Base-by-base conservation (phyloP, 2,329 filamentous ascomycete species). In the Hypoxylon sp. region DNA sequence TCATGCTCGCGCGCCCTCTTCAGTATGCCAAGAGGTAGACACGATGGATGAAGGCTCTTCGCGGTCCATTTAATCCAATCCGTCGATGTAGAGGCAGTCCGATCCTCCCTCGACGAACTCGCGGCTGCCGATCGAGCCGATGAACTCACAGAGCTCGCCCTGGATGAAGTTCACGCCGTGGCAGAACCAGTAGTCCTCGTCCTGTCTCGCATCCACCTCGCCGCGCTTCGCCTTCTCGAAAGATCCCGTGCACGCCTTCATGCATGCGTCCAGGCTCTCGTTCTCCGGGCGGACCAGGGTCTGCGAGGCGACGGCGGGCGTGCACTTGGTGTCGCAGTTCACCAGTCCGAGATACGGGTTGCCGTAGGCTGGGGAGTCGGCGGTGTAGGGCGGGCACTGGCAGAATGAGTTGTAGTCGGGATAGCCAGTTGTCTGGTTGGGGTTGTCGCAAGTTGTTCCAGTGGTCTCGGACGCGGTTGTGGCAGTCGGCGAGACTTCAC, bases 121-220 rank as follows among this genome's bases (percentile, higher is more conserved):
- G 41, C 13, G 51, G 25, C 44, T 26, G 5, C 62, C 63, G 7
- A 62, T n/a, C 11, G 43, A 26, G 11, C 61, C 62, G 32, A 65
- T 51, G 16, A 64, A 65, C 41, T 64, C 61, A 55, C 63, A 65
- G 5, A 61, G 56, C 44, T 65, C 37, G 23, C 62, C 62, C 25
- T 62, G 17, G 6, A 54, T 26, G 46, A 63, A 64, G 48, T 65
- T 64, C 9, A 65, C 61, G 15, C 61, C 63, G 42, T 64, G 63
- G 52, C 62, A 65, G 17, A 58, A 64, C 63, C 62, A 65, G 45
- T 62, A 59, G 9, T 57, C 55, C 3, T 42, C 40, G n/a, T 59
- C 45, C 15, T 52, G 47, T 8, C 47, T 41, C 20, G 12, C 23
- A 8, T 25, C 37, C 17, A 57, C 36, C 23, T 45, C 49, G 4